Conservation (phyloP, 2,329 filamentous ascomycete genomes). For the Fusarium nanum region DNA sequence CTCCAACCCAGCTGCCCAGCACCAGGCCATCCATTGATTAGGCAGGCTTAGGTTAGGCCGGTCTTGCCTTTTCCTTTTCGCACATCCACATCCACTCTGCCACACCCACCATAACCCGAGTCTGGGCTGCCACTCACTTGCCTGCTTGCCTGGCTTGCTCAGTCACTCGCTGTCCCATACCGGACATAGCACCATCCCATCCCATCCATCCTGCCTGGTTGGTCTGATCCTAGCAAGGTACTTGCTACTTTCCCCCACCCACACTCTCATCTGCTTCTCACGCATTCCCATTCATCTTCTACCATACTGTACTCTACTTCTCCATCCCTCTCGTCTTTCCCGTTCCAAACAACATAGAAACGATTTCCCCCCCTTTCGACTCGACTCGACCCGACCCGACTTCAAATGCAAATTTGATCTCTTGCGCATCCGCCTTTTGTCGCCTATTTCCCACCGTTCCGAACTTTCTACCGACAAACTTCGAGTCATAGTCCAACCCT, state of each 20-base stretch:
- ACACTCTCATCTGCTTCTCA: conserved; percentile 35
- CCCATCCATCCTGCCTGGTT: conserved; percentile 7
- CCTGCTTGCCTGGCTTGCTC: neutral
- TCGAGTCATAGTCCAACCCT: conserved; percentile 6
- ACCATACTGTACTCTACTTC: conserved; percentile 37
- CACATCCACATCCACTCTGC: conserved; percentile 5
- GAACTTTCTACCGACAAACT: conserved; percentile 6
- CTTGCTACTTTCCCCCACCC: conserved; percentile 28
- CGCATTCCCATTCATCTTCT: conserved; percentile 41
- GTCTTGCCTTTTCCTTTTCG: neutral
- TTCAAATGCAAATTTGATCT: neutral
- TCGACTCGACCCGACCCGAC: conserved; percentile 11
- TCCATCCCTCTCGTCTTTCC: conserved; percentile 32
- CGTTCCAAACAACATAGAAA: conserved; percentile 22
- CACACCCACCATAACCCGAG: neutral
- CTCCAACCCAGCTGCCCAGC: conserved; percentile 2
- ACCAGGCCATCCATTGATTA: conserved; percentile 7
- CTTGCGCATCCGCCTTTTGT: neutral
- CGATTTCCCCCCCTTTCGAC: conserved; percentile 15
- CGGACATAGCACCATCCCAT: neutral
- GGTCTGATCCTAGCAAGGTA: conserved; percentile 12
- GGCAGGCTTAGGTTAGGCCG: neutral
- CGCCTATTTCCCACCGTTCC: conserved; percentile 3
- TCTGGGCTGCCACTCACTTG: neutral
- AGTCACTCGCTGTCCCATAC: neutral